phyloP scores from a whole-genome alignment of 768 basidiomycete species.

The Myochromella boudieri region DNA sequence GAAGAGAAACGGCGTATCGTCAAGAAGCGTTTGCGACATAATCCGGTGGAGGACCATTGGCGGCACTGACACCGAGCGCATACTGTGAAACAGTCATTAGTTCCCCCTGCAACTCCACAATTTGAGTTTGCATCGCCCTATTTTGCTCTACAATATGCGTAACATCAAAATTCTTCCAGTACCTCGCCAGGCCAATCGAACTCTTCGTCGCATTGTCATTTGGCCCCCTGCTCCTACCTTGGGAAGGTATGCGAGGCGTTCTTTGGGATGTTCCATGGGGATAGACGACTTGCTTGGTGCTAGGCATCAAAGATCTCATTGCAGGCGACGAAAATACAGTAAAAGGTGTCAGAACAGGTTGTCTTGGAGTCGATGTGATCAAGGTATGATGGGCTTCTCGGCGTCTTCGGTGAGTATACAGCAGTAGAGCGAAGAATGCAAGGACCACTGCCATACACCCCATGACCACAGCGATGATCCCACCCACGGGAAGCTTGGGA shows the following conservation, averaged over 20 bases:
- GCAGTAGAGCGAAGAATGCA: conserved; percentile 2
- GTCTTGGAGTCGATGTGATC: not conserved
- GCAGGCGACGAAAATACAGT: too few species aligned
- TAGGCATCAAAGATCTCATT: too few species aligned
- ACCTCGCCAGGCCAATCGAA: too few species aligned
- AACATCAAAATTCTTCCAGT: not conserved
- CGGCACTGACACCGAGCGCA: too few species aligned
- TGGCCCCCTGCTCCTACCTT: not conserved
- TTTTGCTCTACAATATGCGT: conserved; percentile 10
- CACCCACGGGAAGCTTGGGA: conserved; percentile 6
- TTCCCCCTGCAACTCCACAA: conserved; percentile 1
- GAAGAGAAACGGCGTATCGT: too few species aligned
- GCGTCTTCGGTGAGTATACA: conserved; percentile 4
- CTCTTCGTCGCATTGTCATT: not conserved
- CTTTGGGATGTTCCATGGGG: too few species aligned
- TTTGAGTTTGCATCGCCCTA: conserved; percentile 10
- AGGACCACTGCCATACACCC: conserved; percentile 7
- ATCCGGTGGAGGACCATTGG: too few species aligned
- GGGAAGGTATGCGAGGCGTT: not conserved
- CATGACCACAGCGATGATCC: conserved; percentile 11
- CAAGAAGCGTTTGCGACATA: too few species aligned
- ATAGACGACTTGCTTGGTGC: too few species aligned
- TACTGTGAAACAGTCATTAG: too few species aligned
- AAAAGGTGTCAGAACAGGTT: conserved; percentile 1
- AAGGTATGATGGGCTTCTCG: not conserved